Conservation (phyloP, 2,329 filamentous ascomycete species). For the Tetracladium maxilliforme region DNA sequence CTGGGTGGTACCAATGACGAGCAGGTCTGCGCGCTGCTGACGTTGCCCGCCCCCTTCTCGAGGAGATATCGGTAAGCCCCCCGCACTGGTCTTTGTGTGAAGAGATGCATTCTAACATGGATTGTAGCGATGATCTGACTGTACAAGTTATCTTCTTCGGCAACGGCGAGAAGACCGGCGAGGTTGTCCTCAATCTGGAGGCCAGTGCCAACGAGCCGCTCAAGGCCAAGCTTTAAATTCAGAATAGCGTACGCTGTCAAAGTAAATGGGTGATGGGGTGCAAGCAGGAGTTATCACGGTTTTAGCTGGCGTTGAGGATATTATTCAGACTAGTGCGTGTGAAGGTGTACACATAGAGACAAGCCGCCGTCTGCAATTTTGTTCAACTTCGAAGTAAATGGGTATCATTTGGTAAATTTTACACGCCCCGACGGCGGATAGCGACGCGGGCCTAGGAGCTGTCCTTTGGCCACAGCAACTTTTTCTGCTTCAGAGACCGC, state of each 20-base stretch:
- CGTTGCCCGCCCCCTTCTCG: constrained; percentile 80
- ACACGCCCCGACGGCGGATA: too few species aligned
- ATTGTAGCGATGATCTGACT: constrained; percentile 71
- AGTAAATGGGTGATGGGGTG: too few species aligned
- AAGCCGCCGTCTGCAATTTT: too few species aligned
- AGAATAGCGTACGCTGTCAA: too few species aligned
- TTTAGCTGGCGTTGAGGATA: too few species aligned
- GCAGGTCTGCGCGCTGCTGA: constrained; percentile 84
- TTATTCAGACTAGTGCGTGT: too few species aligned
- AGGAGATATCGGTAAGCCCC: constrained; percentile 69
- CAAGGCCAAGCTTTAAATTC: constrained; percentile 24
- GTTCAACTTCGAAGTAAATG: too few species aligned
- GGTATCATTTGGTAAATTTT: too few species aligned
- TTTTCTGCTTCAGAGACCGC: constrained; percentile 44
- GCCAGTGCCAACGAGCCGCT: constrained; percentile 48
- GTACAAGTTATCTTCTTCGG: constrained; percentile 99
- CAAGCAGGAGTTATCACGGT: too few species aligned
- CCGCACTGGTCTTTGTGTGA: background rate
- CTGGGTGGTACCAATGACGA: constrained; percentile 87
- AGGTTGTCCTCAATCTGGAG: constrained; percentile 72
- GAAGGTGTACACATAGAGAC: too few species aligned
- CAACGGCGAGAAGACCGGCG: constrained; percentile 59
- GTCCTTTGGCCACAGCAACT: constrained; percentile 78
- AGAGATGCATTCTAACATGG: constrained; percentile 2
- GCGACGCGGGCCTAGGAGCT: too few species aligned